Evolutionary conservation across 2,329 filamentous ascomycete genomes (phyloP), one percentile per base, ranked within the genome.

Genomic region (Fusarium robinianum): DNA sequence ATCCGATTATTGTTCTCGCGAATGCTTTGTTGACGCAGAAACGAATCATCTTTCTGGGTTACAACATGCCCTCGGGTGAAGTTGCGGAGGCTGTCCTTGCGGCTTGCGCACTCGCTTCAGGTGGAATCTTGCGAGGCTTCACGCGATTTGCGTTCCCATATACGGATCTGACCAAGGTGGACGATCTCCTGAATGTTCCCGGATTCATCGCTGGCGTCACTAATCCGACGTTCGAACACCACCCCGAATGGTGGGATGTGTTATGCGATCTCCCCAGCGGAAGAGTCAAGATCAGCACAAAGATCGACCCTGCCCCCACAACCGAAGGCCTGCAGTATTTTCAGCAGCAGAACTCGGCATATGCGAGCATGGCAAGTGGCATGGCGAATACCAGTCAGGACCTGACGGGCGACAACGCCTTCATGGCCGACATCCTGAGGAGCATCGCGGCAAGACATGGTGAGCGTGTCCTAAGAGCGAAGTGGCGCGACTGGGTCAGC

Each of bases 191-290:
- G 33, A 92, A 95, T 61, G 94, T 99, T 0, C 92, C 94, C 6
- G 94, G 94, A 3, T 99, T 99, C 69, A 96, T 99, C 60, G 94
- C 94, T 3, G 94, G 94, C 44, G 94, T 99, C 26, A 99, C 92
- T 2, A 99, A 99, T 64, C 94, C 94, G 5, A 92, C 90, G 0
- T 99, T 99, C 66, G 90, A 92, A 50, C 83, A 90, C 62, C 92
- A 97, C 62, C 88, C 88, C 0, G 91, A 96, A 65, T 99, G 94
- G 94, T 99, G 94, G 94, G 94, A 99, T 68, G 72, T 99, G 8
- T 77, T 99, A 9, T 99, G 94, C 67, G 94, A 99, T 67, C 75
- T 99, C 27, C 87, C 91, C 0, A 92, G 85, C 2, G 94, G 94
- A 8, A 84, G 91, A 29, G 90, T 99, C 76, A 95, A 94, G 70